These are phyloP conservation scores for Thielaviopsis punctulata DNA, from an alignment of 2,329 filamentous ascomycete genomes.

Conservation along the genomic window DNA sequence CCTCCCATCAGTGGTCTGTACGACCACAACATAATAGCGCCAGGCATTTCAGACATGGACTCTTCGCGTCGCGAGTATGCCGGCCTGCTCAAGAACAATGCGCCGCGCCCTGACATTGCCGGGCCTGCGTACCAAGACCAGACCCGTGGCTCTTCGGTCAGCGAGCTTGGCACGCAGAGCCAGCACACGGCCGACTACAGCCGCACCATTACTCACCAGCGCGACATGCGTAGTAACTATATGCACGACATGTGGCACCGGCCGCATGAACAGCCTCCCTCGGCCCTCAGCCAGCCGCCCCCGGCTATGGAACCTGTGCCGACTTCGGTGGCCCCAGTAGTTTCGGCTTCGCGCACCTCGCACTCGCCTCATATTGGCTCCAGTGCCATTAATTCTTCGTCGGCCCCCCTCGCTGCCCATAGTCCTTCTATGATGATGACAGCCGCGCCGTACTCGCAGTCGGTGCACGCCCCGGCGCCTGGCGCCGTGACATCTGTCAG, in stretches of 20 bases:
- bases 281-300: slow-evolving; percentile 29
- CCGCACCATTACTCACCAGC: slow-evolving; percentile 63
- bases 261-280: slow-evolving; percentile 57
- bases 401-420: slow-evolving; percentile 32
- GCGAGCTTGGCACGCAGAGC: slow-evolving; percentile 72
- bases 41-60: slow-evolving; percentile 37
- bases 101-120: slow-evolving; percentile 75
- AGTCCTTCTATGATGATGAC: slow-evolving; percentile 52
- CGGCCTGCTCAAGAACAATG: slow-evolving; percentile 49
- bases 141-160: slow-evolving; percentile 55
- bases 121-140: slow-evolving; percentile 80
- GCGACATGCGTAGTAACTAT: slow-evolving; percentile 62
- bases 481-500: slow-evolving; percentile 58
- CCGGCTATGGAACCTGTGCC: slow-evolving; percentile 9
- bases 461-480: slow-evolving; percentile 52
- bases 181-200: slow-evolving; percentile 84
- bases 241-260: slow-evolving; percentile 68
- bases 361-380: slow-evolving; percentile 40
- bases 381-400: slow-evolving; percentile 27
- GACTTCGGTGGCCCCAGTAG: slow-evolving; percentile 13
- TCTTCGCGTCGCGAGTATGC: slow-evolving; percentile 52
- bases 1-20: slow-evolving; percentile 29
- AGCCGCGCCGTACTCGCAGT: slow-evolving; percentile 49
- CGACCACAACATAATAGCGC: slow-evolving; percentile 28
- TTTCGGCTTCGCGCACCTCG: slow-evolving; percentile 33